phyloP scores from a whole-genome alignment of 2,329 filamentous ascomycete species.

The Zalaria obscura region DNA sequence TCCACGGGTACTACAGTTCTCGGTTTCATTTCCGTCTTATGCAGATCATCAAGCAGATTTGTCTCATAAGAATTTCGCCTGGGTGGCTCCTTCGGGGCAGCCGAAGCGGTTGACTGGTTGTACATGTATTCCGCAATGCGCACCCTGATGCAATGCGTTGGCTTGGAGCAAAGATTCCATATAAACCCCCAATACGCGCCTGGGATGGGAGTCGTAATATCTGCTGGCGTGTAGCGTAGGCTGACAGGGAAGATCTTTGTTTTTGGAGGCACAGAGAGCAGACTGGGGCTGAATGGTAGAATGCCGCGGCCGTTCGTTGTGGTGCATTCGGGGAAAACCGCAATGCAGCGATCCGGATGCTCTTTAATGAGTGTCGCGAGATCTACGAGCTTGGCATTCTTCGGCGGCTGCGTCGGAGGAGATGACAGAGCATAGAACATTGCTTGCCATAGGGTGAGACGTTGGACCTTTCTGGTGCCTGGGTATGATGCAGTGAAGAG shows the following conservation, averaged over 20 bases:
- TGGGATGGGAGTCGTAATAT: conserved; percentile 83
- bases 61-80: conserved; percentile 23
- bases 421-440: conserved; percentile 57
- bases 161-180: conserved; percentile 72
- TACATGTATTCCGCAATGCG: conserved; percentile 66
- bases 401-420: conserved; percentile 12
- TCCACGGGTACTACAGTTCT: conserved; percentile 12
- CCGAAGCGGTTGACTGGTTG: conserved; percentile 15
- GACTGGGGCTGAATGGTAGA: conserved; percentile 63
- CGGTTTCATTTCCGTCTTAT: conserved; percentile 13
- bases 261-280: conserved; percentile 51
- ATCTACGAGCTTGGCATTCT: conserved; percentile 18
- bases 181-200: conserved; percentile 58
- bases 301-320: conserved; percentile 90
- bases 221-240: conserved; percentile 73
- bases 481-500: conserved; percentile 84
- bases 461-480: conserved; percentile 53
- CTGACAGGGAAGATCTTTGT: conserved; percentile 82
- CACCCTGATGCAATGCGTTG: conserved; percentile 81
- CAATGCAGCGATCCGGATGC: conserved; percentile 63
- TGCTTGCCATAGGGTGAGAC: conserved; percentile 62
- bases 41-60: conserved; percentile 32
- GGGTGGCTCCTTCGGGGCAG: conserved; percentile 10
- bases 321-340: conserved; percentile 84
- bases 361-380: conserved; percentile 40